Evolutionary conservation across 495 filamentous ascomycete genomes (phyloP).

Genomic region (Xylaria cubensis): DNA sequence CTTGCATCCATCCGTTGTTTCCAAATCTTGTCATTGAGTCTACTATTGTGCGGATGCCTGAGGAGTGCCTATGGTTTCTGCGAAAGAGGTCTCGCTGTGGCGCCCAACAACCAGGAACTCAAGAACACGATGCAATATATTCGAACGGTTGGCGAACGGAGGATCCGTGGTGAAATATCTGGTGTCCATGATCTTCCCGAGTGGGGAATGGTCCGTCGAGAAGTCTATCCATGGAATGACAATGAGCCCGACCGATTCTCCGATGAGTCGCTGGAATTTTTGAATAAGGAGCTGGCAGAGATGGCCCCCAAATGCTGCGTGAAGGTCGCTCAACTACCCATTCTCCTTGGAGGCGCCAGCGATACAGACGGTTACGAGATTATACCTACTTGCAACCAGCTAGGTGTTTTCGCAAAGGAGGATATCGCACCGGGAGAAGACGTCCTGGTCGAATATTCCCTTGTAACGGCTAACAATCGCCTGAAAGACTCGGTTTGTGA

Average conservation of each 20-base stretch:
- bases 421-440: constrained; percentile 78
- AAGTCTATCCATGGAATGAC: constrained; percentile 93
- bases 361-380: constrained; percentile 51
- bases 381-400: constrained; percentile 69
- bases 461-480: constrained; percentile 82
- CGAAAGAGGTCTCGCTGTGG: constrained; percentile 53
- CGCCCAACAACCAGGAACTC: constrained; percentile 55
- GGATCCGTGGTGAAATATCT: constrained; percentile 50
- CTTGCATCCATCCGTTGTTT: constrained; percentile 59
- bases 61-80: constrained; percentile 73
- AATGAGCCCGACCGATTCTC: constrained; percentile 87
- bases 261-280: constrained; percentile 64
- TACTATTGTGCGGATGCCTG: constrained; percentile 72
- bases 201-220: constrained; percentile 77
- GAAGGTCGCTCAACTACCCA: constrained; percentile 72
- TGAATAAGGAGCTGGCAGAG: constrained; percentile 69
- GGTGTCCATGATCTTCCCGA: constrained; percentile 66
- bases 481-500: constrained; percentile 84
- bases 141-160: constrained; percentile 52
- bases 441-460: constrained; percentile 78
- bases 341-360: constrained; percentile 60
- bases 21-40: constrained; percentile 63
- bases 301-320: constrained; percentile 77
- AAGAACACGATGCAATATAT: constrained; percentile 55
- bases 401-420: constrained; percentile 86